A percentile compares a stretch with the other conserved stretches of the same genome.
Conservation (phyloP, 108 stramenopile species). For the Skeletonema costatum region DNA sequence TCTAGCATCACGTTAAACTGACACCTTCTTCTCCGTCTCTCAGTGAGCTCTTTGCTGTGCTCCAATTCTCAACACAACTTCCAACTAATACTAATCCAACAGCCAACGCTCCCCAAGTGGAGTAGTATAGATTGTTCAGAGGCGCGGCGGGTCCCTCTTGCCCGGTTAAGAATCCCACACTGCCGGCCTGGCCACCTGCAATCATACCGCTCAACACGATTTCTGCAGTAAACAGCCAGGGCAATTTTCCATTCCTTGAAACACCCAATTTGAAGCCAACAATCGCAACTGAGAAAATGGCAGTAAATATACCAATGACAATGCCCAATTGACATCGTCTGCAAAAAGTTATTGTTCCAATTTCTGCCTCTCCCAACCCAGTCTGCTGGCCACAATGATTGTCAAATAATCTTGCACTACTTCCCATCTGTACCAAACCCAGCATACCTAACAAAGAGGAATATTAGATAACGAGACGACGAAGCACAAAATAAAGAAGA, state of each 20-base stretch:
- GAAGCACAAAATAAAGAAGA: too few relatives aligned
- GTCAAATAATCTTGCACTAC: conserved; percentile 71
- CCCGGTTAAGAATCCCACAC: conserved; percentile 66
- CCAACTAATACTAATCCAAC: conserved; percentile 31
- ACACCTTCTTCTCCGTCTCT: conserved; percentile 2
- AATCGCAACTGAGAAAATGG: conserved; percentile 50
- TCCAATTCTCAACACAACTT: conserved; percentile 53
- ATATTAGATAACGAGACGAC: neutral
- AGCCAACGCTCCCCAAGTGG: conserved; percentile 65
- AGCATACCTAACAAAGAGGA: conserved; percentile 47
- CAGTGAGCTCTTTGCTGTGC: conserved; percentile 19
- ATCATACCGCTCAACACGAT: conserved; percentile 53
- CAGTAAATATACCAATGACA: conserved; percentile 61
- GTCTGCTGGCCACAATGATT: conserved; percentile 51
- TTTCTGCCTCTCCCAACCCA: conserved; percentile 15
- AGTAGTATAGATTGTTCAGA: conserved; percentile 85
- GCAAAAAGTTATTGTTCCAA: conserved; percentile 52
- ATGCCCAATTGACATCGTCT: conserved; percentile 73
- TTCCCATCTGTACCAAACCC: conserved; percentile 78
- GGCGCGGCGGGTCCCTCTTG: conserved; percentile 69
- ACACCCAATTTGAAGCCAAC: conserved; percentile 75
- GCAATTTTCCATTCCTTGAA: conserved; percentile 26
- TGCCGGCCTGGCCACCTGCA: conserved; percentile 59
- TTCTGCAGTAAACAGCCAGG: conserved; percentile 68
- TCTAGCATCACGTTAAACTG: neutral